phyloP scores from a whole-genome alignment of 1,284 basidiomycete genomes.

The Trametes versicolor region DNA sequence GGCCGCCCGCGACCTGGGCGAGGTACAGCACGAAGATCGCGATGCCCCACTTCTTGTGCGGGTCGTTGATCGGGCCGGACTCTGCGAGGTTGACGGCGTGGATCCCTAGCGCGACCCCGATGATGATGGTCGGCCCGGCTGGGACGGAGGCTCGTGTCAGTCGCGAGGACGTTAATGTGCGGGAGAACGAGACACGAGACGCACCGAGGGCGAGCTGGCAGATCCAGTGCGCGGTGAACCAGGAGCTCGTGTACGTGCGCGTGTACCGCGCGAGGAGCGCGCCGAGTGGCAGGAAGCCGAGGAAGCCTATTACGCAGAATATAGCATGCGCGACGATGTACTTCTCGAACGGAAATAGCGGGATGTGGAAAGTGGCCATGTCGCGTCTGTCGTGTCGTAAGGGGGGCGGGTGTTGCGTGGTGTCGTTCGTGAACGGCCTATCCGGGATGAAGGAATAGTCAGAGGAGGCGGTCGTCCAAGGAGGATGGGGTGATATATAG shows the following conservation, averaged over 20 bases:
- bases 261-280: constrained; percentile 40
- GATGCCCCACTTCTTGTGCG: constrained; percentile 68
- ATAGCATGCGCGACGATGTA: constrained; percentile 49
- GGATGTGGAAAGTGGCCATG: constrained; percentile 20
- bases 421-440: constrained; percentile 6
- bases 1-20: constrained; percentile 63
- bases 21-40: constrained; percentile 66
- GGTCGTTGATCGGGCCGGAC: constrained; percentile 53
- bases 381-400: background rate
- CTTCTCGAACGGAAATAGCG: constrained; percentile 34
- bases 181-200: constrained; percentile 3
- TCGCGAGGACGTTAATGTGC: background rate
- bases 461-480: constrained; percentile 4
- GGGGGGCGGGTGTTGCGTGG: background rate
- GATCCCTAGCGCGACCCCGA: constrained; percentile 59
- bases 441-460: background rate
- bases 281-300: constrained; percentile 42
- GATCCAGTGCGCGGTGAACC: constrained; percentile 37
- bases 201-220: constrained; percentile 34
- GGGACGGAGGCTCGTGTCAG: background rate
- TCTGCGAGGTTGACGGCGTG: constrained; percentile 52
- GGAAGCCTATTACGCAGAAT: constrained; percentile 40
- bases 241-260: constrained; percentile 38
- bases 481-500: constrained; percentile 1
- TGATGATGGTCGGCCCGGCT: constrained; percentile 56